phyloP scores from a whole-genome alignment of 768 basidiomycete species.

The Kwoniella dendrophila region DNA sequence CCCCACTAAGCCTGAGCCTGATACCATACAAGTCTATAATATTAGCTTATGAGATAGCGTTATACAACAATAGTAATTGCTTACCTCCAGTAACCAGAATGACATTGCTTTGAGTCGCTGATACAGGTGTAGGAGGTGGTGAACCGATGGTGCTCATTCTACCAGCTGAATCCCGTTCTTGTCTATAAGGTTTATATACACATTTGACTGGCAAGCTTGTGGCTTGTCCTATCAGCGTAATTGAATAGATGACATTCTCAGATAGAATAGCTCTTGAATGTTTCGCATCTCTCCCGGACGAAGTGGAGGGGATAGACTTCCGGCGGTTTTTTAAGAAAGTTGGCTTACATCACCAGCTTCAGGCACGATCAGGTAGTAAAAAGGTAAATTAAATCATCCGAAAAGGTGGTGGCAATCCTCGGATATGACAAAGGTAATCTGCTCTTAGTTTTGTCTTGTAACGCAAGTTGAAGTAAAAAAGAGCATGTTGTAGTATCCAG shows the following conservation, averaged over 20 bases:
- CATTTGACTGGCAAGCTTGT: background rate
- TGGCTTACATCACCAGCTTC: too few relatives aligned
- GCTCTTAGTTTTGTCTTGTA: too few relatives aligned
- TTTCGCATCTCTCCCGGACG: background rate
- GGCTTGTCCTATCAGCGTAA: too few relatives aligned
- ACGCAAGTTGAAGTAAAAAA: too few relatives aligned
- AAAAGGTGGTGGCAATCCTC: too few relatives aligned
- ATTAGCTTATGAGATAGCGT: background rate
- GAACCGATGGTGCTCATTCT: slow-evolving; percentile 3
- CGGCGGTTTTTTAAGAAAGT: too few relatives aligned
- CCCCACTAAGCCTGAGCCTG: slow-evolving; percentile 74
- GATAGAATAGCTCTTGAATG: too few relatives aligned
- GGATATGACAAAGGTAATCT: too few relatives aligned
- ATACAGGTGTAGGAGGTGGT: slow-evolving; percentile 10
- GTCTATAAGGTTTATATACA: background rate
- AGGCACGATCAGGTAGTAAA: too few relatives aligned
- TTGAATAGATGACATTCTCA: too few relatives aligned
- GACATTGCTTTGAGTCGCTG: background rate
- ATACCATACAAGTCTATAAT: background rate
- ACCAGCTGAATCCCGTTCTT: background rate
- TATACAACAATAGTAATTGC: background rate
- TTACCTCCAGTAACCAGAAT: slow-evolving; percentile 20
- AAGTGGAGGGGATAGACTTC: slow-evolving; percentile 7
- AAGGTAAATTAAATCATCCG: too few relatives aligned
- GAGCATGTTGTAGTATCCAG: too few relatives aligned